phyloP scores from a whole-genome alignment of 2,329 filamentous ascomycete species.

The Ampelomyces quisqualis region DNA sequence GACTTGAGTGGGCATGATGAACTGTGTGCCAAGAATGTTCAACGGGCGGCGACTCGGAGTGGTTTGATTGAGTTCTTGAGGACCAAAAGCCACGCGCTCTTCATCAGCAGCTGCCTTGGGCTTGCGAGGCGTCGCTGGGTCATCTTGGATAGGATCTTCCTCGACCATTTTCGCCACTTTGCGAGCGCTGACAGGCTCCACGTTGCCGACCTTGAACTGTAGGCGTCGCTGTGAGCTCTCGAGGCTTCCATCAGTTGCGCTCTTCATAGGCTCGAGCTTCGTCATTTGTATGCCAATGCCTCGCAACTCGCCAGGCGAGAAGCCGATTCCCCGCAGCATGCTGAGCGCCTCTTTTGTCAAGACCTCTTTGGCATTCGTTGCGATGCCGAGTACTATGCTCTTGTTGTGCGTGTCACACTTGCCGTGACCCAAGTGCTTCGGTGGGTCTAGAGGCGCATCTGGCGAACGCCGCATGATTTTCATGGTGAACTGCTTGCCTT shows the following conservation, averaged over 20 bases:
- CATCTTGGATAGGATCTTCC: slow-evolving; percentile 51
- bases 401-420: slow-evolving; percentile 95
- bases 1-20: slow-evolving; percentile 80
- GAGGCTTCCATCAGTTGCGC: slow-evolving; percentile 50
- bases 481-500: slow-evolving; percentile 83
- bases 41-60: slow-evolving; percentile 65
- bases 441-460: slow-evolving; percentile 85
- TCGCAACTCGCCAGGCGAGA: slow-evolving; percentile 88
- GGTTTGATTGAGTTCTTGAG: slow-evolving; percentile 40
- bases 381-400: slow-evolving; percentile 76
- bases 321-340: slow-evolving; percentile 76
- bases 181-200: slow-evolving; percentile 30
- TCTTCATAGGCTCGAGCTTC: slow-evolving; percentile 79
- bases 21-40: slow-evolving; percentile 85
- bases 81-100: slow-evolving; percentile 43
- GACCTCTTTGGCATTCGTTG: slow-evolving; percentile 71
- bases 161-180: slow-evolving; percentile 22
- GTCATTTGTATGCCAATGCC: slow-evolving; percentile 92
- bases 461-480: slow-evolving; percentile 89
- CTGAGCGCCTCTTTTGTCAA: slow-evolving; percentile 83
- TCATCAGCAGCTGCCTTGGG: slow-evolving; percentile 22
- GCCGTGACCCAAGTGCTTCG: slow-evolving; percentile 91
- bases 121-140: slow-evolving; percentile 45
- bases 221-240: slow-evolving; percentile 80
- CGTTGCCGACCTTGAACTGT: slow-evolving; percentile 63